These are phyloP conservation scores for Paramyrothecium sp. DNA, from an alignment of 2,329 filamentous ascomycete genomes.

Conservation along the genomic window DNA sequence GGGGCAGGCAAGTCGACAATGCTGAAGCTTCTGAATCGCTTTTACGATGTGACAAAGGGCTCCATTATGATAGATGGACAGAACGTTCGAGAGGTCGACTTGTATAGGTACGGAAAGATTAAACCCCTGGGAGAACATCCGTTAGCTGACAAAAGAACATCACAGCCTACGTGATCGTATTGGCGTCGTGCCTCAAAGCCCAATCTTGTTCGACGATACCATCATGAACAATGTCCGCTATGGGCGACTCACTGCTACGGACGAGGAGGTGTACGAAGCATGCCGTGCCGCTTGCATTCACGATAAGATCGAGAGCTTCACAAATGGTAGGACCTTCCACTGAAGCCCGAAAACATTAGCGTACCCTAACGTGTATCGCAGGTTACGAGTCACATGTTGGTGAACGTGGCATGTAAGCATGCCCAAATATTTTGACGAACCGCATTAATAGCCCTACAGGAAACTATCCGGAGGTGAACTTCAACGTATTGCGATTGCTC, in stretches of 20 bases:
- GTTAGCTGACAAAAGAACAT: slow-evolving; percentile 16
- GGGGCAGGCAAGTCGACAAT: slow-evolving; percentile 60
- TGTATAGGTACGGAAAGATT: slow-evolving; percentile 36
- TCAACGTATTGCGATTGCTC: slow-evolving; percentile 66
- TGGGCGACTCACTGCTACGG: slow-evolving; percentile 50
- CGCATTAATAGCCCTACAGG: slow-evolving; percentile 28
- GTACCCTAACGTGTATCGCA: slow-evolving; percentile 15
- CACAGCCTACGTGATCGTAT: slow-evolving; percentile 50
- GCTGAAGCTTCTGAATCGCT: slow-evolving; percentile 56
- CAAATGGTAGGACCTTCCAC: slow-evolving; percentile 36
- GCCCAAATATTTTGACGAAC: background rate
- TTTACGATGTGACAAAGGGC: slow-evolving; percentile 55
- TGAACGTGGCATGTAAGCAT: slow-evolving; percentile 45
- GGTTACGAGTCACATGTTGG: slow-evolving; percentile 50
- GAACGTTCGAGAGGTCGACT: slow-evolving; percentile 53
- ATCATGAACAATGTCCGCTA: slow-evolving; percentile 61
- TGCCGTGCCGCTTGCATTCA: slow-evolving; percentile 57
- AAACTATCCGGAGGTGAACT: slow-evolving; percentile 67
- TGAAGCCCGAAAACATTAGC: background rate
- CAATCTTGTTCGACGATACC: slow-evolving; percentile 56
- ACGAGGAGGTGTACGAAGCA: slow-evolving; percentile 54
- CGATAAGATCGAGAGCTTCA: slow-evolving; percentile 55
- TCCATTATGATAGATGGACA: slow-evolving; percentile 55
- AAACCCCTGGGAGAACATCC: background rate
- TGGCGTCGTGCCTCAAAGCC: slow-evolving; percentile 55